phyloP scores from a whole-genome alignment of 2,329 filamentous ascomycete species.

The Colletotrichum coccodes region DNA sequence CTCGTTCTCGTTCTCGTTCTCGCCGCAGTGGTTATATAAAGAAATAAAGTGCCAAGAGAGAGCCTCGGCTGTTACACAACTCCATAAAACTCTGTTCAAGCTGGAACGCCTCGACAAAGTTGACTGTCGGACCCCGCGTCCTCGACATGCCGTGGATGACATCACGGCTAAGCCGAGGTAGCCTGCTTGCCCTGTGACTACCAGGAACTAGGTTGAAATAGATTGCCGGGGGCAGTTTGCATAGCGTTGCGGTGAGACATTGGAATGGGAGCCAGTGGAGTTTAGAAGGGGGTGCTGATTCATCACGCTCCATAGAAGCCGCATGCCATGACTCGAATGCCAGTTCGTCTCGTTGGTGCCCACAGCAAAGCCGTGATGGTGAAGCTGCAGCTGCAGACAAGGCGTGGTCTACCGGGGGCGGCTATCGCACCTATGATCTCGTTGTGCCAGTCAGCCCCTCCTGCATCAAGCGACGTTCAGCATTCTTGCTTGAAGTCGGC shows the following conservation, averaged over 20 bases:
- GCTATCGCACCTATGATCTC: too few species aligned
- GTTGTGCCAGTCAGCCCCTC: too few species aligned
- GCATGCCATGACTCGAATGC: background rate
- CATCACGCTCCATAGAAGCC: background rate
- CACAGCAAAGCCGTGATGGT: background rate
- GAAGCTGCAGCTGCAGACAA: background rate
- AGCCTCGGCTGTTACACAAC: background rate
- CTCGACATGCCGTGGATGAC: background rate
- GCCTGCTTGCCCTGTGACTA: background rate
- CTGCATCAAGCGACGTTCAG: too few species aligned
- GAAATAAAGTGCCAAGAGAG: too few species aligned
- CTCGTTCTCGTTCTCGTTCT: too few species aligned
- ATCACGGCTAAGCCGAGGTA: background rate
- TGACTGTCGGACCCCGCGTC: background rate
- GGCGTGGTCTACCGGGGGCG: too few species aligned
- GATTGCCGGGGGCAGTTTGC: too few species aligned
- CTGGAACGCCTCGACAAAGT: background rate
- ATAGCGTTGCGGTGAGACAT: background rate
- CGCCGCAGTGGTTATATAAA: too few species aligned
- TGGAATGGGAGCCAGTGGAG: background rate
- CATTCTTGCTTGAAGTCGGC: too few species aligned
- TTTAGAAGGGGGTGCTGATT: background rate
- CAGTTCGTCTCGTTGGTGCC: background rate
- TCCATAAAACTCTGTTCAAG: background rate
- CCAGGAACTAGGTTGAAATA: background rate